A percentile compares a stretch with the other conserved stretches of the same genome.
These are phyloP conservation scores for Auriscalpium vulgare DNA, from an alignment of 768 basidiomycete species.

Conservation along the genomic window DNA sequence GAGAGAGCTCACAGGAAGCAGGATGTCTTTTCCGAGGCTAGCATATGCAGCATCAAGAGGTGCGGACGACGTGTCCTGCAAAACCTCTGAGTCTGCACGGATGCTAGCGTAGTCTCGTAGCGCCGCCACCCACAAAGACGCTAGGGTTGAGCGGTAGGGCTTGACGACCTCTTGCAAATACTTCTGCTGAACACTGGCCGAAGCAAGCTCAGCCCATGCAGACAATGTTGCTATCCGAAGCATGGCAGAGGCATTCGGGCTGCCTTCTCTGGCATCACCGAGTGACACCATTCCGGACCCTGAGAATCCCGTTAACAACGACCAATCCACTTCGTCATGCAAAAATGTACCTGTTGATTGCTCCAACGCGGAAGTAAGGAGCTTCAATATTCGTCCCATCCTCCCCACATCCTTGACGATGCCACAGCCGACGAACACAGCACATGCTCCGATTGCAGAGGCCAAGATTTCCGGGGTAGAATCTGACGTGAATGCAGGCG, in stretches of 20 bases:
- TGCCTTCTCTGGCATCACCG: constrained; percentile 79
- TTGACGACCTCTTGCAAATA: constrained; percentile 79
- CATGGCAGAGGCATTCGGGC: constrained; percentile 94
- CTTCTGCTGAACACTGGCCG: constrained; percentile 61
- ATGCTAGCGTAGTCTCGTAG: constrained; percentile 91
- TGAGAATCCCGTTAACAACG: constrained; percentile 23
- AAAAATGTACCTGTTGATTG: constrained; percentile 69
- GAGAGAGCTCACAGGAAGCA: constrained; percentile 61
- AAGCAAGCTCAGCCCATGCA: constrained; percentile 91
- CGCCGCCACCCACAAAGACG: constrained; percentile 80
- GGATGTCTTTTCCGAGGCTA: constrained; percentile 82
- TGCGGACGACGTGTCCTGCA: constrained; percentile 66
- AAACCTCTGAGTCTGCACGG: constrained; percentile 79
- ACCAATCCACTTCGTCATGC: not conserved
- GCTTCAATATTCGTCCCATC: constrained; percentile 92
- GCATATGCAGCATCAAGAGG: constrained; percentile 78
- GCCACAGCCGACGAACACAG: constrained; percentile 91
- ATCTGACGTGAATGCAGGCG: constrained; percentile 92
- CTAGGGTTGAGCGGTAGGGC: constrained; percentile 68
- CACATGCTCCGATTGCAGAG: constrained; percentile 87
- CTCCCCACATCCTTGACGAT: constrained; percentile 82
- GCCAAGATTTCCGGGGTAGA: constrained; percentile 94
- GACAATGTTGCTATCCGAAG: constrained; percentile 85
- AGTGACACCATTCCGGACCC: constrained; percentile 79
- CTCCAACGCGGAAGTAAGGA: constrained; percentile 80